Percentiles rank a stretch among this genome's conserved stretches.
phyloP scores from a whole-genome alignment of 1,284 basidiomycete species.

The Moesziomyces aphidis region DNA sequence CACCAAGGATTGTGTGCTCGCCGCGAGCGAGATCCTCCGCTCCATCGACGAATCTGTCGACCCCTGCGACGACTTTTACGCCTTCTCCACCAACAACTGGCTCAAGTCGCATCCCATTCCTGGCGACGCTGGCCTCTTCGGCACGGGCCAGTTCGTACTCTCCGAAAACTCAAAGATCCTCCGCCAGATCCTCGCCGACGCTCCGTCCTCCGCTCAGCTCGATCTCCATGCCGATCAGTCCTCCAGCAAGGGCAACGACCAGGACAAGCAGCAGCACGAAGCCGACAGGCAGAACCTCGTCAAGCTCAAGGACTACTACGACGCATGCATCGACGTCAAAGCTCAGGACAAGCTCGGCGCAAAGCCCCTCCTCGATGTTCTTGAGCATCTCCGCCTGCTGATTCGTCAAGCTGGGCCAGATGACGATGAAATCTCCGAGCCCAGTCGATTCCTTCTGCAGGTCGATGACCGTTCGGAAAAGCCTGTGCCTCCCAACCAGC shows the following conservation, averaged over 20 bases:
- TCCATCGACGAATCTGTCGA: slow-evolving; percentile 84
- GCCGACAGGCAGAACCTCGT: slow-evolving; percentile 77
- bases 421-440: slow-evolving; percentile 74
- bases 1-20: slow-evolving; percentile 81
- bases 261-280: slow-evolving; percentile 24
- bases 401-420: slow-evolving; percentile 69
- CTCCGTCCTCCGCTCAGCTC: slow-evolving; percentile 63
- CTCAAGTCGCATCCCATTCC: slow-evolving; percentile 57
- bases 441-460: slow-evolving; percentile 74
- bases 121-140: slow-evolving; percentile 71
- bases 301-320: slow-evolving; percentile 84
- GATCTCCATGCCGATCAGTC: slow-evolving; percentile 41
- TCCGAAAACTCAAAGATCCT: slow-evolving; percentile 65
- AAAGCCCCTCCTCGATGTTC: slow-evolving; percentile 69
- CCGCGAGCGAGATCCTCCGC: slow-evolving; percentile 84
- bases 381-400: slow-evolving; percentile 67
- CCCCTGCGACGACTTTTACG: slow-evolving; percentile 95
- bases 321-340: slow-evolving; percentile 83
- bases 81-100: slow-evolving; percentile 74
- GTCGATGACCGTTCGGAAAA: slow-evolving; percentile 69
- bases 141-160: slow-evolving; percentile 62
- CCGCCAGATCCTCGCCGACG: slow-evolving; percentile 67
- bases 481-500: slow-evolving; percentile 52
- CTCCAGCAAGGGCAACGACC: slow-evolving; percentile 2
- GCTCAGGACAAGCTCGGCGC: slow-evolving; percentile 70